These are phyloP conservation scores for Onygenales sp. DNA, from an alignment of 2,329 filamentous ascomycete genomes.

Conservation along the genomic window DNA sequence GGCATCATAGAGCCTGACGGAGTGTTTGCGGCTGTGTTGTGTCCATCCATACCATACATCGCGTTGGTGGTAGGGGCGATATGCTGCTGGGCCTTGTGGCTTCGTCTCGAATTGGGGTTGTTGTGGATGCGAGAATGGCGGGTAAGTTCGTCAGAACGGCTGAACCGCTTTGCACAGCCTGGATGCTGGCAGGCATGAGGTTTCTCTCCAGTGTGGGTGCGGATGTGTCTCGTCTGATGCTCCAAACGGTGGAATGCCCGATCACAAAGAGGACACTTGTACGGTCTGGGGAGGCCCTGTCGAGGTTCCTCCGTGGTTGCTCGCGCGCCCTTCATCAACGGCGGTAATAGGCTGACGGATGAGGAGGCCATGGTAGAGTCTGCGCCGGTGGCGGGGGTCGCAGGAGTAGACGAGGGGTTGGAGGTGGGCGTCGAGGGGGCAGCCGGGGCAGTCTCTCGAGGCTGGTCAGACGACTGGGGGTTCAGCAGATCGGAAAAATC, in stretches of 20 bases:
- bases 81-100: constrained; percentile 62
- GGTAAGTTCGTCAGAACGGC: constrained; percentile 89
- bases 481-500: constrained; percentile 70
- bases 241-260: constrained; percentile 97
- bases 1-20: constrained; percentile 62
- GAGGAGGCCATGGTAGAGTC: constrained; percentile 31
- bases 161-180: constrained; percentile 95
- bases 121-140: constrained; percentile 97
- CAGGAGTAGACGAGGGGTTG: constrained; percentile 14
- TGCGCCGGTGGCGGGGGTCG: constrained; percentile 19
- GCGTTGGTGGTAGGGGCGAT: constrained; percentile 34
- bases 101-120: constrained; percentile 92
- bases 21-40: constrained; percentile 29
- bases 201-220: constrained; percentile 97
- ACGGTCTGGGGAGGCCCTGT: constrained; percentile 85
- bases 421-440: constrained; percentile 11
- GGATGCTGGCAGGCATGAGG: constrained; percentile 92
- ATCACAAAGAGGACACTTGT: constrained; percentile 97
- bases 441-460: constrained; percentile 3
- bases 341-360: constrained; percentile 35
- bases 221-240: constrained; percentile 85
- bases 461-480: constrained; percentile 37
- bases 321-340: constrained; percentile 36
- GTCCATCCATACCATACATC: constrained; percentile 7
- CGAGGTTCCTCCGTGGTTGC: constrained; percentile 50